phyloP scores from a whole-genome alignment of 2,329 filamentous ascomycete species.

The Neonectria neomacrospora region DNA sequence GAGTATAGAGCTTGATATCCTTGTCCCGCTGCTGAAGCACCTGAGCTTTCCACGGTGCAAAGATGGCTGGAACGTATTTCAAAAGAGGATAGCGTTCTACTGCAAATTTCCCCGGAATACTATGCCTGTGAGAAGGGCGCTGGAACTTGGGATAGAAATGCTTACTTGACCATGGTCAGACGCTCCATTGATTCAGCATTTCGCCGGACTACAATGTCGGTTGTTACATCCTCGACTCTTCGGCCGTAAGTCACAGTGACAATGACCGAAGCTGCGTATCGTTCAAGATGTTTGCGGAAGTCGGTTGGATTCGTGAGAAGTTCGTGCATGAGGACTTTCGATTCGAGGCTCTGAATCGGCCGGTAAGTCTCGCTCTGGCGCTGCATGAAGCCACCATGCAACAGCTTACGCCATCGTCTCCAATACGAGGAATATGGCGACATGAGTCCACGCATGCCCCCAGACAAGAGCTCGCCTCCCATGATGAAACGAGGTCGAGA shows the following conservation, averaged over 20 bases:
- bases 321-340: conserved; percentile 54
- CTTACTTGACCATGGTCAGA: conserved; percentile 56
- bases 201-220: conserved; percentile 51
- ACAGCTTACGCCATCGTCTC: conserved; percentile 56
- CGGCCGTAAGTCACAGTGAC: conserved; percentile 56
- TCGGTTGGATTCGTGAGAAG: conserved; percentile 45
- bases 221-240: conserved; percentile 43
- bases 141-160: background rate
- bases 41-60: conserved; percentile 55
- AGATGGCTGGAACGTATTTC: conserved; percentile 51
- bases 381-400: conserved; percentile 58
- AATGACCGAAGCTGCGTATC: conserved; percentile 54
- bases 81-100: conserved; percentile 55
- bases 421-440: conserved; percentile 56
- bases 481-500: conserved; percentile 59
- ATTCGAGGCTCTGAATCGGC: conserved; percentile 55
- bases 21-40: conserved; percentile 51
- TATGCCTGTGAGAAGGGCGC: background rate
- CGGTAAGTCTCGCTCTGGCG: conserved; percentile 56
- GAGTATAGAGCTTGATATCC: conserved; percentile 52
- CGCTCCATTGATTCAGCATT: conserved; percentile 57
- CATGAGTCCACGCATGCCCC: conserved; percentile 56
- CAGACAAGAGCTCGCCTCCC: conserved; percentile 56
- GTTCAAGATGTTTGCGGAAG: conserved; percentile 42
- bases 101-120: conserved; percentile 47